Evolutionary conservation across 805 yeast species (phyloP).

Genomic region (Wickerhamiella allomyrinae): DNA sequence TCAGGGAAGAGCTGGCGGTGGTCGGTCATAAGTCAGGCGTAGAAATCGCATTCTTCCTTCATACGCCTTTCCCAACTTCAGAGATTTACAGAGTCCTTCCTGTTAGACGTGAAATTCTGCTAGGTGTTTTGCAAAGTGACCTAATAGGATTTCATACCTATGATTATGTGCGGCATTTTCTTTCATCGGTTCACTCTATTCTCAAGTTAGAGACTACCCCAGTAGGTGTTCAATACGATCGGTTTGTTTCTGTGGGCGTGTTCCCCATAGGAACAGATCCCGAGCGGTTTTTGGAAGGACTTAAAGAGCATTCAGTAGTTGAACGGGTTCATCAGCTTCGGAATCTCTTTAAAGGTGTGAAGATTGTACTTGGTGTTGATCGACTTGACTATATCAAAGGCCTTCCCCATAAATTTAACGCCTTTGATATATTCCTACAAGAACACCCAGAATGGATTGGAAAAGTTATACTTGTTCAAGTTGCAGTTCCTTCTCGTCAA

Average conservation of each 20-base stretch:
- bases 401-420: conserved; percentile 93
- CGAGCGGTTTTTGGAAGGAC: conserved; percentile 72
- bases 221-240: conserved; percentile 71
- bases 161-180: conserved; percentile 92
- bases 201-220: conserved; percentile 75
- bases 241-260: conserved; percentile 79
- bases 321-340: conserved; percentile 50
- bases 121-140: conserved; percentile 88
- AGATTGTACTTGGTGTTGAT: conserved; percentile 92
- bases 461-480: conserved; percentile 86
- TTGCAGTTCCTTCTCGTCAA: conserved; percentile 94
- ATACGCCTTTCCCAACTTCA: conserved; percentile 95
- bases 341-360: conserved; percentile 56
- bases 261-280: conserved; percentile 99
- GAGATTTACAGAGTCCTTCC: conserved; percentile 94
- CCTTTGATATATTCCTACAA: conserved; percentile 79
- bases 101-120: conserved; percentile 79
- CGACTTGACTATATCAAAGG: conserved; percentile 95
- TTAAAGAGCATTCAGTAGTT: conserved; percentile 47
- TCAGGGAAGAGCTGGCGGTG: conserved; percentile 43
- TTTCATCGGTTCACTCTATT: conserved; percentile 76
- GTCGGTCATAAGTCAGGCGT: conserved; percentile 30
- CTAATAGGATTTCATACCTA: conserved; percentile 97
- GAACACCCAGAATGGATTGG: conserved; percentile 99
- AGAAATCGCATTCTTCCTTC: conserved; percentile 82